These are phyloP conservation scores for Penicillium sp. DNA, from an alignment of 2,329 filamentous ascomycete species.

Conservation along the genomic window DNA sequence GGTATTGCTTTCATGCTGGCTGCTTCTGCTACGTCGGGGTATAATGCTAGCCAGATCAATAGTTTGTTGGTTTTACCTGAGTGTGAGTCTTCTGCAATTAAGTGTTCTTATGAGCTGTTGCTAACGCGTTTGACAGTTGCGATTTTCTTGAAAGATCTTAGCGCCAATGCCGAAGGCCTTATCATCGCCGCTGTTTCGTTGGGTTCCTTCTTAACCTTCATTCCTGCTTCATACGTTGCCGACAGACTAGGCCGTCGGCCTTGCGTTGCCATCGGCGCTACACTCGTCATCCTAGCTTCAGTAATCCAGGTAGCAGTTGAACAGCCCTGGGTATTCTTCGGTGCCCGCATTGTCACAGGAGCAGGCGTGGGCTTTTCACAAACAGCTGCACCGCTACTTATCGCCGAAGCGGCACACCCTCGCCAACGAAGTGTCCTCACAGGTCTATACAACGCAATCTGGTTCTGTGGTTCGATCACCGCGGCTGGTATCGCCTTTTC, in stretches of 20 bases:
- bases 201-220: slow-evolving; percentile 22
- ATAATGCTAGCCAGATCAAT: slow-evolving; percentile 27
- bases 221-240: slow-evolving; percentile 26
- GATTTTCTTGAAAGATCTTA: slow-evolving; percentile 13
- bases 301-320: slow-evolving; percentile 24
- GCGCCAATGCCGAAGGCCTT: slow-evolving; percentile 17
- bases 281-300: slow-evolving; percentile 27
- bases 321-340: slow-evolving; percentile 27
- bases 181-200: slow-evolving; percentile 25
- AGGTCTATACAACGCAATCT: slow-evolving; percentile 33
- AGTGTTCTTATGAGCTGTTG: background rate
- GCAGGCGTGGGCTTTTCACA: slow-evolving; percentile 38
- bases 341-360: slow-evolving; percentile 32
- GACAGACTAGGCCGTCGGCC: slow-evolving; percentile 48
- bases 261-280: slow-evolving; percentile 45
- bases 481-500: slow-evolving; percentile 18
- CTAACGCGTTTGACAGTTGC: slow-evolving; percentile 9
- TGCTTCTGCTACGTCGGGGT: slow-evolving; percentile 25
- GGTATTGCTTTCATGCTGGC: slow-evolving; percentile 24
- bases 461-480: slow-evolving; percentile 24
- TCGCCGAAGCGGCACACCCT: slow-evolving; percentile 31
- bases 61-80: slow-evolving; percentile 23
- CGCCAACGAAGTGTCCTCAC: slow-evolving; percentile 29
- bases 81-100: slow-evolving; percentile 11
- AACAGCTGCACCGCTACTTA: slow-evolving; percentile 30